These are phyloP conservation scores for Plasmodium sp. DNA, from an alignment of 169 alveolate species.

Conservation along the genomic window DNA sequence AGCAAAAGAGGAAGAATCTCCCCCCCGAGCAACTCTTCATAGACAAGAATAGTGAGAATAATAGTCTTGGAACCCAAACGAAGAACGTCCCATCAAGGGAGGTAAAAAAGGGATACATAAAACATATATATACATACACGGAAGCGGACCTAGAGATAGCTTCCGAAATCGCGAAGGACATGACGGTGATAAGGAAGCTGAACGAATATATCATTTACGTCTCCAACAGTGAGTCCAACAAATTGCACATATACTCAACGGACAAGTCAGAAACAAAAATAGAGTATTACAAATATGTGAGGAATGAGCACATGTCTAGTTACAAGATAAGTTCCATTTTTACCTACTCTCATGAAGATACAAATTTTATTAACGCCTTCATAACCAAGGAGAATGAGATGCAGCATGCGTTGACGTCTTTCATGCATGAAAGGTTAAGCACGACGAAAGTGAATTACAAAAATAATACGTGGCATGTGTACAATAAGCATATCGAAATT, in stretches of 20 bases:
- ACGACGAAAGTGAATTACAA: slow-evolving; percentile 5
- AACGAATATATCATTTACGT: slow-evolving; percentile 33
- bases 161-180: slow-evolving; percentile 2
- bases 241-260: slow-evolving; percentile 22
- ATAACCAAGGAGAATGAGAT: neutral
- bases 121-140: neutral
- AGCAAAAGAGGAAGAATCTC: neutral
- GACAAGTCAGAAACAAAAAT: slow-evolving; percentile 7
- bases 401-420: neutral
- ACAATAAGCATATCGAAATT: slow-evolving; percentile 1
- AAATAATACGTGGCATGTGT: neutral
- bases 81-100: neutral
- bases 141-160: slow-evolving; percentile 15
- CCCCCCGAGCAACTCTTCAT: neutral
- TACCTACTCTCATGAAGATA: slow-evolving; percentile 30
- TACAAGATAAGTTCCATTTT: slow-evolving; percentile 84
- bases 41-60: neutral
- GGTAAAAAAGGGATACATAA: neutral
- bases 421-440: slow-evolving; percentile 48
- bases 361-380: slow-evolving; percentile 34
- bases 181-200: slow-evolving; percentile 14
- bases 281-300: slow-evolving; percentile 12
- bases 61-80: neutral
- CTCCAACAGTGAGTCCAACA: slow-evolving; percentile 24
- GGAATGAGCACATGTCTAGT: slow-evolving; percentile 19